A percentile compares a stretch with the other conserved stretches of the same genome.
phyloP scores from a whole-genome alignment of 331 rosid genomes.

The Pyracantha coccinea region DNA sequence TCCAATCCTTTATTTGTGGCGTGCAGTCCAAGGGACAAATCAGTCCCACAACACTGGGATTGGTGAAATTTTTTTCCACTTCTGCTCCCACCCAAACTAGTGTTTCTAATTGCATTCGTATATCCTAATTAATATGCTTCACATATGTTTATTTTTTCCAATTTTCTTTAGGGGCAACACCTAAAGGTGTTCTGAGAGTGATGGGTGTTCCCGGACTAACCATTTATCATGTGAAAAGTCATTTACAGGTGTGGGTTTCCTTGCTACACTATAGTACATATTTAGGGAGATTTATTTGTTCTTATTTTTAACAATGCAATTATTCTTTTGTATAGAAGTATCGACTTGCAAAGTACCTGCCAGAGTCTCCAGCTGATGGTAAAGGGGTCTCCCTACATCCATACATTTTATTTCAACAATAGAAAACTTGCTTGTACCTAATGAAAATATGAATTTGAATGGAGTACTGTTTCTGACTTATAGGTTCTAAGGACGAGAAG shows the following conservation, averaged over 20 bases:
- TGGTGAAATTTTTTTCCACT: neutral
- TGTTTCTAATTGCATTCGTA: neutral
- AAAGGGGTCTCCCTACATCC: slow-evolving; percentile 28
- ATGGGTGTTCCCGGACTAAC: slow-evolving; percentile 98
- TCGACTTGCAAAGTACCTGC: slow-evolving; percentile 95
- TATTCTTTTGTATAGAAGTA: slow-evolving; percentile 47
- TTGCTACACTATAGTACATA: neutral
- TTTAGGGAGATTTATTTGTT: slow-evolving; percentile 2
- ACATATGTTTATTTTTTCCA: slow-evolving; percentile 6
- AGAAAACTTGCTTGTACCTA: neutral
- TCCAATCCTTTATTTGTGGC: neutral
- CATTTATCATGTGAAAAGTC: slow-evolving; percentile 97
- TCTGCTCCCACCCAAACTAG: neutral
- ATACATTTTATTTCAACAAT: neutral
- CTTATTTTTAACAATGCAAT: slow-evolving; percentile 11
- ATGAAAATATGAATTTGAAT: slow-evolving; percentile 16
- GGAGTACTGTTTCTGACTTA: slow-evolving; percentile 12
- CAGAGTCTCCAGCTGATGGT: slow-evolving; percentile 90
- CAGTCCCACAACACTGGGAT: neutral
- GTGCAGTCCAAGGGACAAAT: neutral
- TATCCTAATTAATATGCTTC: neutral
- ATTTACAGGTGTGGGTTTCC: slow-evolving; percentile 61
- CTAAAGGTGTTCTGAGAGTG: slow-evolving; percentile 94
- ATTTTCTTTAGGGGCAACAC: slow-evolving; percentile 81
- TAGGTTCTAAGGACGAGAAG: slow-evolving; percentile 90